These are phyloP conservation scores for Globisporangium splendens DNA, from an alignment of 352 stramenopile genomes.

Conservation along the genomic window DNA sequence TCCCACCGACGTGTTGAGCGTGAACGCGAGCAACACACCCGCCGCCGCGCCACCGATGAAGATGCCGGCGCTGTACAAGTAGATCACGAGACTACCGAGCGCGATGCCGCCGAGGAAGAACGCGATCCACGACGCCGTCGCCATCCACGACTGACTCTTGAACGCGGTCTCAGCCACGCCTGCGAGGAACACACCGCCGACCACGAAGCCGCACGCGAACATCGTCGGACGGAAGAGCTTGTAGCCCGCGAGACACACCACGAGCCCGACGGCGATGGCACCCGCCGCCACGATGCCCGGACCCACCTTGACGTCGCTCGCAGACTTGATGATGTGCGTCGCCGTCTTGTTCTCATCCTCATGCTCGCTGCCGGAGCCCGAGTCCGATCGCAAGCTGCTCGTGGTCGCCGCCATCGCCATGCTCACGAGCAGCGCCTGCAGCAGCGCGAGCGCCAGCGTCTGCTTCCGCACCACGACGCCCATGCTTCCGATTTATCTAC, in stretches of 20 bases:
- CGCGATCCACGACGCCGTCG: slow-evolving; percentile 42
- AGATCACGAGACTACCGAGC: slow-evolving; percentile 26
- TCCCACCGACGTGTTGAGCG: slow-evolving; percentile 43
- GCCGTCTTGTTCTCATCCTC: slow-evolving; percentile 17
- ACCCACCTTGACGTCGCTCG: slow-evolving; percentile 23
- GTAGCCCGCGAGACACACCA: slow-evolving; percentile 36
- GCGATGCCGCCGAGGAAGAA: slow-evolving; percentile 40
- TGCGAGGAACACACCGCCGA: slow-evolving; percentile 35
- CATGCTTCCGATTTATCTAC: no score
- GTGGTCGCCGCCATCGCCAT: background rate
- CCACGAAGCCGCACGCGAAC: slow-evolving; percentile 41
- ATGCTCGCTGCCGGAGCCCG: background rate
- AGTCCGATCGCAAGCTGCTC: background rate
- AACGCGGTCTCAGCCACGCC: slow-evolving; percentile 34
- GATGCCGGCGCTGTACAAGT: slow-evolving; percentile 45
- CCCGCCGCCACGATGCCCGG: slow-evolving; percentile 32
- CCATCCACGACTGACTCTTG: slow-evolving; percentile 27
- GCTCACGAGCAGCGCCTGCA: slow-evolving; percentile 3
- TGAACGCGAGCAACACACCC: slow-evolving; percentile 41
- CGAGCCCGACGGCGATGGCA: slow-evolving; percentile 25
- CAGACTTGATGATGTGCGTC: slow-evolving; percentile 23
- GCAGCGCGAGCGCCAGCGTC: background rate
- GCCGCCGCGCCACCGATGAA: slow-evolving; percentile 38
- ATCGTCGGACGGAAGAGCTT: slow-evolving; percentile 32
- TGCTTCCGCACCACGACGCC: no score